phyloP scores from a whole-genome alignment of 805 yeast genomes.

The Yamadazyma akitaensis region DNA sequence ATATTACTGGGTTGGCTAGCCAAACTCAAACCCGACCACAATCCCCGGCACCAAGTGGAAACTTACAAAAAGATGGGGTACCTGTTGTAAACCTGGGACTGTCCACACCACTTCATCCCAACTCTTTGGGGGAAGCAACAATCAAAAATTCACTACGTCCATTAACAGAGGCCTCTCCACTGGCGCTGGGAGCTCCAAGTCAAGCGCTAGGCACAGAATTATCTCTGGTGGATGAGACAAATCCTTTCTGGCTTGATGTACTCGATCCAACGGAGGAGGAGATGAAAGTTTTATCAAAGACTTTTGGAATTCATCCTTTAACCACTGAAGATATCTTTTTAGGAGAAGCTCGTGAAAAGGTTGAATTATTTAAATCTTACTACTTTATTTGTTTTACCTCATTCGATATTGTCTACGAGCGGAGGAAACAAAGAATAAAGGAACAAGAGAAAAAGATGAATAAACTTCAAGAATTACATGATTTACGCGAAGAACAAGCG shows the following conservation, averaged over 20 bases:
- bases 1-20: not conserved
- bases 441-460: conserved; percentile 40
- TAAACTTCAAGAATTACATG: conserved; percentile 37
- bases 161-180: not conserved
- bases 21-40: not conserved
- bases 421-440: conserved; percentile 49
- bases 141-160: not conserved
- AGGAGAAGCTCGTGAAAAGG: conserved; percentile 94
- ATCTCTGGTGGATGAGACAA: not conserved
- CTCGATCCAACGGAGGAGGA: conserved; percentile 94
- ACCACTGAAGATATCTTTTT: conserved; percentile 93
- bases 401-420: conserved; percentile 66
- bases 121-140: not conserved
- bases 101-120: not conserved
- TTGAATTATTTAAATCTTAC: conserved; percentile 85
- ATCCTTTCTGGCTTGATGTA: conserved; percentile 81
- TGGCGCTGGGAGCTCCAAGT: conserved; percentile 1
- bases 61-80: not conserved
- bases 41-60: not conserved
- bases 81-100: not conserved
- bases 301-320: conserved; percentile 93
- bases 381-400: conserved; percentile 82
- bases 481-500: conserved; percentile 7
- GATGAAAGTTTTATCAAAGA: conserved; percentile 84
- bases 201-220: conserved; percentile 2